Evolutionary conservation across 23 red algal species (phyloP).

Genomic region (Gracilaria gracilis): DNA sequence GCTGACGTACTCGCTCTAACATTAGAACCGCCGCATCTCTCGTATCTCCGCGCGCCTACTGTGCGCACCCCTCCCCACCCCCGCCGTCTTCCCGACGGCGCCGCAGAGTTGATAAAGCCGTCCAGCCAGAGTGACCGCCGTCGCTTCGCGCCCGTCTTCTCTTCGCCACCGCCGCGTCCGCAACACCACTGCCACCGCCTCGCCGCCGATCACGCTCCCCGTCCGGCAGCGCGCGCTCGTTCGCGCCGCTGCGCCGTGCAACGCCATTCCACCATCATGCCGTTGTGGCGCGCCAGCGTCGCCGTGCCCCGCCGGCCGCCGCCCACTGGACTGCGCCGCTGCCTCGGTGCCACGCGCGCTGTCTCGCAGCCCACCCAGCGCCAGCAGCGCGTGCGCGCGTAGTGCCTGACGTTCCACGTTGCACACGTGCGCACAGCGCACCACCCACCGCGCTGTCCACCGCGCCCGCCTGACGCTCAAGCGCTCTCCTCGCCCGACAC

Average conservation of each 20-base stretch:
- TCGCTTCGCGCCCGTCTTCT: too few species aligned
- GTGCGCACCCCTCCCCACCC: too few species aligned
- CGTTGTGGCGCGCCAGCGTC: too few species aligned
- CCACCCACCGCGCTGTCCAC: not conserved
- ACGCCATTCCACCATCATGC: too few species aligned
- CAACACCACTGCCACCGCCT: not conserved
- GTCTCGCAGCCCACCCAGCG: not conserved
- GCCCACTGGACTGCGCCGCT: too few species aligned
- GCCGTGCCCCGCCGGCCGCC: not conserved
- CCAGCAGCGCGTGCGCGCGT: not conserved
- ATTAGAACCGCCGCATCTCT: conserved; percentile 6
- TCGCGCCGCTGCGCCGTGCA: too few species aligned
- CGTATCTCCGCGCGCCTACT: not conserved
- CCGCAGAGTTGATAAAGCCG: too few species aligned
- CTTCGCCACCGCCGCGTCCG: not conserved
- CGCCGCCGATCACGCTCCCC: not conserved
- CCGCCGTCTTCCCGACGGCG: too few species aligned
- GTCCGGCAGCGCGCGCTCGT: not conserved
- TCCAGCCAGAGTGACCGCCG: too few species aligned
- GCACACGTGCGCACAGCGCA: not conserved
- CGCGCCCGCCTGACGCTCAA: not conserved
- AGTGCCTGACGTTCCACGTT: not conserved
- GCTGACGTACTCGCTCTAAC: not conserved
- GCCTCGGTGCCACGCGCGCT: not conserved
- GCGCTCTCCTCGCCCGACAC: not conserved